Evolutionary conservation across 148 eudicot species (phyloP), one percentile per base, ranked within the genome.

Genomic region (Heliosperma pusillum): DNA sequence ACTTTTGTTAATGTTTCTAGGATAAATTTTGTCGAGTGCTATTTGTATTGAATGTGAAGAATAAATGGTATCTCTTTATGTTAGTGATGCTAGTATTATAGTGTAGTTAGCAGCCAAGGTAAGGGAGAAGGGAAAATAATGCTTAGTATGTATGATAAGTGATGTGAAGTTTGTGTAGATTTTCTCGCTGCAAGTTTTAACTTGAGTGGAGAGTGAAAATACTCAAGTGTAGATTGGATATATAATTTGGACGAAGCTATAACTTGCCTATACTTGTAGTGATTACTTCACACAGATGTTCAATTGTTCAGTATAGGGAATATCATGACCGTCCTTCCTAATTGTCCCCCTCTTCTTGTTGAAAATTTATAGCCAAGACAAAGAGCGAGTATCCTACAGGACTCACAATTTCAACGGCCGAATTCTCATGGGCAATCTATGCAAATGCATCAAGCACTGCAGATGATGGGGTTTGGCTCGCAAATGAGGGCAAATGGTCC

Each of bases 381-480:
- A 72, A 89, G 87, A 81, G 74, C 93, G 25, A 89, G 84, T 61
- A 73, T 89, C 55, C 81, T 86, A 53, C 98, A 89, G 80, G 92
- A 92, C 44, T 82, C 98, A 62, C 98, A 91, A 79, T 86, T 87
- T 79, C 89, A 83, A 76, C 79, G 77, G 2, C 86, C 88, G 57
- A 91, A 82, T 86, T 74, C 88, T 7, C 71, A 89, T n/a, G 97
- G 91, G 17, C 91, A 89, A 70, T 72, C 93, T 26, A 65, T 87
- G 80, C 91, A 85, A 47, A 84, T 93, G 91, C 97, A 88, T 81
- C 97, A 88, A 83, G 88, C 90, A 64, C 75, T 93, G 81, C 93
- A 90, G 71, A 85, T 93, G 88, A 83, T 89, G 86, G 88, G 88
- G 77, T 79, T 87, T 80, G 85, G 78, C 82, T 82, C 97, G 19